phyloP scores from a whole-genome alignment of 2,329 filamentous ascomycete genomes.

The Fusarium coffeatum region DNA sequence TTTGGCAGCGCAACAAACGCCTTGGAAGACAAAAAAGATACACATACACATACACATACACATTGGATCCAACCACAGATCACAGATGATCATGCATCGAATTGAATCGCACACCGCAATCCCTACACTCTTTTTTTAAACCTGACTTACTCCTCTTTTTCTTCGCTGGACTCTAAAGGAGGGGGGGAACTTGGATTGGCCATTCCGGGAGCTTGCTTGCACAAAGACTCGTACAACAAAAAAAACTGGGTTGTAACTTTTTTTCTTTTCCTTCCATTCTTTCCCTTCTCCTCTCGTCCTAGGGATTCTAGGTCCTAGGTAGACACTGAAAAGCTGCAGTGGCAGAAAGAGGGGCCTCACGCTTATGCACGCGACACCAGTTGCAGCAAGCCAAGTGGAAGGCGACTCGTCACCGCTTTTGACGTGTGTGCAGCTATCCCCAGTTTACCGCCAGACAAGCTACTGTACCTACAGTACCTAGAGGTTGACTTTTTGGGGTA shows the following conservation, averaged over 20 bases:
- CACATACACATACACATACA: not conserved
- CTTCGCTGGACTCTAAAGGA: constrained; percentile 16
- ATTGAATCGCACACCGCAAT: constrained; percentile 38
- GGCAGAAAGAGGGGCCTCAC: constrained; percentile 29
- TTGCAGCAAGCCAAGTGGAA: constrained; percentile 41
- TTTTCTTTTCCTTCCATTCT: not conserved
- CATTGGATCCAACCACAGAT: not conserved
- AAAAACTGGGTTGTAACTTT: constrained; percentile 22
- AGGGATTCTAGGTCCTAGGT: not conserved
- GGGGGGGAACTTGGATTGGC: constrained; percentile 23
- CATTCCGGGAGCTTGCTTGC: constrained; percentile 18
- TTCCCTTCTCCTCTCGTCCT: not conserved
- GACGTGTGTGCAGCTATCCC: constrained; percentile 21
- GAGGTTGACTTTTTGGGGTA: not conserved
- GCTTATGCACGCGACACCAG: constrained; percentile 48
- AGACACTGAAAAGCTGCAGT: not conserved
- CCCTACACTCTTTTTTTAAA: not conserved
- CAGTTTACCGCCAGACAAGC: constrained; percentile 9
- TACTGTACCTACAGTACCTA: not conserved
- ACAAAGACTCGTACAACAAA: constrained; percentile 20
- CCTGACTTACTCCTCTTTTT: constrained; percentile 1
- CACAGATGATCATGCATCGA: constrained; percentile 14
- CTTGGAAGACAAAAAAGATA: constrained; percentile 11
- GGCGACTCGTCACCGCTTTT: constrained; percentile 41
- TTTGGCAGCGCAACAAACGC: not conserved